These are phyloP conservation scores for Oenanthe sinensis DNA, from an alignment of 129 eudicot species.

Conservation along the genomic window DNA sequence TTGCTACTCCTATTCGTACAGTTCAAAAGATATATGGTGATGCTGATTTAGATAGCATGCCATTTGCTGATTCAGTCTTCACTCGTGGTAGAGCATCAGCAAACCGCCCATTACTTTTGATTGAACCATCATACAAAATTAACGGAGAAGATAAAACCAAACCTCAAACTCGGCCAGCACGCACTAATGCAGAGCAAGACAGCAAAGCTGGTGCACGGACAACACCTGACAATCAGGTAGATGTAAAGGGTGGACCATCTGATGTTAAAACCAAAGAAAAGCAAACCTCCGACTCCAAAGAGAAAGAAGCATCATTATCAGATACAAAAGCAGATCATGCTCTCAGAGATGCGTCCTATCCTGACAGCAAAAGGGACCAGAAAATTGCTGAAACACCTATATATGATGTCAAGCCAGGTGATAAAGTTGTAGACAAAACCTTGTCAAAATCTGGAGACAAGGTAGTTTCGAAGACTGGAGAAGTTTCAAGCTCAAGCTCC, in stretches of 20 bases:
- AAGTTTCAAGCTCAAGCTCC: slow-evolving; percentile 11
- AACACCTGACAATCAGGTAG: slow-evolving; percentile 28
- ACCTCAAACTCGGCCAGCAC: slow-evolving; percentile 38
- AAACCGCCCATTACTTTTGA: slow-evolving; percentile 52
- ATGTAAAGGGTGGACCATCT: slow-evolving; percentile 28
- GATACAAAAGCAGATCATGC: slow-evolving; percentile 23
- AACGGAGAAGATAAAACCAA: slow-evolving; percentile 75
- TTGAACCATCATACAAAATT: slow-evolving; percentile 70
- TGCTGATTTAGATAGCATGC: slow-evolving; percentile 59
- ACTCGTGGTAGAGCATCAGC: slow-evolving; percentile 49
- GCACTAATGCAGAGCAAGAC: slow-evolving; percentile 25
- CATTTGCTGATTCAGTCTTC: slow-evolving; percentile 60
- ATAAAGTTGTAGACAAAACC: slow-evolving; percentile 18
- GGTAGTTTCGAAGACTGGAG: slow-evolving; percentile 15
- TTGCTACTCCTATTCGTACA: slow-evolving; percentile 95
- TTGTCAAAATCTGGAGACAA: slow-evolving; percentile 9
- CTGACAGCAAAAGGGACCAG: slow-evolving; percentile 20
- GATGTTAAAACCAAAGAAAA: slow-evolving; percentile 42
- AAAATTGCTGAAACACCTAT: slow-evolving; percentile 16
- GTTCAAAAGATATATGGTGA: slow-evolving; percentile 70
- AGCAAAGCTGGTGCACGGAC: slow-evolving; percentile 21
- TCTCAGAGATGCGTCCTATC: slow-evolving; percentile 22
- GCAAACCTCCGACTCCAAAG: slow-evolving; percentile 24
- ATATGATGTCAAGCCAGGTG: slow-evolving; percentile 29
- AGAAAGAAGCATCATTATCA: slow-evolving; percentile 20